phyloP scores from a whole-genome alignment of 495 filamentous ascomycete genomes.

The Penicillium argentinense region DNA sequence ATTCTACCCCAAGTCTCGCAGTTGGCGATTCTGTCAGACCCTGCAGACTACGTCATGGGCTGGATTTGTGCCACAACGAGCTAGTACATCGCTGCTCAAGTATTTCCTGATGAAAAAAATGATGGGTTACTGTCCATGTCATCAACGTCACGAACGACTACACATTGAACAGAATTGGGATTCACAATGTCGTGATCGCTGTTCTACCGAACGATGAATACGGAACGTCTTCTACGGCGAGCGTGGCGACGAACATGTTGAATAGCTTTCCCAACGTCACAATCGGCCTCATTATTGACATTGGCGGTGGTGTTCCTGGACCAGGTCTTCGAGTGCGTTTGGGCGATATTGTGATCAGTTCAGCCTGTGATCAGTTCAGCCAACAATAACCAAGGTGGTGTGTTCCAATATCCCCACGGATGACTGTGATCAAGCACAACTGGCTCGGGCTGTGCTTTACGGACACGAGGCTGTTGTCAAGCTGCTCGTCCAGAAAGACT shows the following conservation, averaged over 20 bases:
- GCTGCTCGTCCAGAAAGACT: too few species aligned
- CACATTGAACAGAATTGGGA: slow-evolving; percentile 32
- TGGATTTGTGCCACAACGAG: slow-evolving; percentile 47
- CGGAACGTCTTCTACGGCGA: slow-evolving; percentile 16
- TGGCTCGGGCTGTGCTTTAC: too few species aligned
- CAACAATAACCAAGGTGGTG: too few species aligned
- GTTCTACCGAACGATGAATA: slow-evolving; percentile 5
- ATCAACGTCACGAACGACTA: slow-evolving; percentile 32
- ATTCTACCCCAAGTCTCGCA: too few species aligned
- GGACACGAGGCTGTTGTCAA: too few species aligned
- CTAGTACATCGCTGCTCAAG: slow-evolving; percentile 37
- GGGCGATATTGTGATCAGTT: slow-evolving; percentile 13
- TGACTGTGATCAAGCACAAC: too few species aligned
- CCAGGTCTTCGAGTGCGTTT: slow-evolving; percentile 21
- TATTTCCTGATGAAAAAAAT: slow-evolving; percentile 38
- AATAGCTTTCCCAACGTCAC: slow-evolving; percentile 12
- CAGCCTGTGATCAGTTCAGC: background rate
- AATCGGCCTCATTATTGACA: slow-evolving; percentile 24
- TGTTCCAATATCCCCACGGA: too few species aligned
- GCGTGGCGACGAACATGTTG: slow-evolving; percentile 31
- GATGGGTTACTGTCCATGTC: background rate
- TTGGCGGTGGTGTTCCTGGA: slow-evolving; percentile 26
- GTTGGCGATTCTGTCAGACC: too few species aligned
- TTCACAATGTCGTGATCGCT: slow-evolving; percentile 21
- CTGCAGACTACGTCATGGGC: slow-evolving; percentile 42